Base-by-base conservation (phyloP, 1,284 basidiomycete species). In the Melampsora americana region DNA sequence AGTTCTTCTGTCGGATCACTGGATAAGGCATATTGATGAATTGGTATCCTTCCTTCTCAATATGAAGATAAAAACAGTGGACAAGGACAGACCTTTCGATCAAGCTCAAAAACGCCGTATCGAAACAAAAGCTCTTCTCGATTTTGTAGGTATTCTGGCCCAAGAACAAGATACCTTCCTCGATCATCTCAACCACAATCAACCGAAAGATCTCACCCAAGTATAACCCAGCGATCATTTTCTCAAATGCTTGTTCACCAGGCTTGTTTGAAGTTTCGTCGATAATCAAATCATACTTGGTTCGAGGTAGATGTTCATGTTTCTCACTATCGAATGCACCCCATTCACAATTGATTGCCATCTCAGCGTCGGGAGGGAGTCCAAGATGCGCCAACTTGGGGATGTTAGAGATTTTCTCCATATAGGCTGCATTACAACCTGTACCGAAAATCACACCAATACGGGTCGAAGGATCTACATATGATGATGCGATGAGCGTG, bases 301-400 rank as follows among this genome's bases (percentile, higher is more conserved):
- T 97, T 78, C 95, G 86, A 2, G 94, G 83, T 46, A 84, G 81
- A 83, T 97, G 91, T 83, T 96, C 91, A 82, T 98, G 95, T 79
- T 91, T 88, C 81, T 94, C 94, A 26, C 94, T 96, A 84, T 99
- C 95, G 82, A 99, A 99, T 0, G 95, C 95, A 78, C 95, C 91
- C 90, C 92, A 93, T 87, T 95, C 93, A 83, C 93, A 95, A 84
- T 99, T 99, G 84, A 99, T 97, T 12, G 90, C 95, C 89, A 99
- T 97, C 78, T 86, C 84, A 1, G 84, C 84, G 75, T 91, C 89
- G 28, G 80, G 82, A 7, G 85, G 85, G 78, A 97, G 86, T 0
- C 89, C 89, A 28, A 95, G 84, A 76, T 88, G 80, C 77, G 88
- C 86, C 79, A 98, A 88, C 87, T 99, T 88, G 78, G 86, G 85